Evolutionary conservation across 306 rosid species (phyloP), one percentile per base, ranked within the genome.

Genomic region (Lathyrus tuberosus): DNA sequence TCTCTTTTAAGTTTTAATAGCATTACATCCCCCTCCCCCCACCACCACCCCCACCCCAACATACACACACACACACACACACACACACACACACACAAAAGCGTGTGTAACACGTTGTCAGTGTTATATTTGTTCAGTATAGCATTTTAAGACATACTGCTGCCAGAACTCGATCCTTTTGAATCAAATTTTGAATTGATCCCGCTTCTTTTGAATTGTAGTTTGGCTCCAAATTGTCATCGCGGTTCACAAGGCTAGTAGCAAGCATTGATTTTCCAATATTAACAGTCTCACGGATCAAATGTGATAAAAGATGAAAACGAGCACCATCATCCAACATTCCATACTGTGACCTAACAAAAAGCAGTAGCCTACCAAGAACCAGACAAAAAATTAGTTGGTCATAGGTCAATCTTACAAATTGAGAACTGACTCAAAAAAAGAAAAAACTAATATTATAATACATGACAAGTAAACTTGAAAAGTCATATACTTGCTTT

Each of bases 241-340:
- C 98, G 65, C 85, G 80, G 63, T 89, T 85, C 62, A 84, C 69
- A 54, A 90, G 81, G 78, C 92, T 91, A 46, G 90, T 84, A 57
- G 91, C 98, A 80, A 94, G 96, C 86, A 94, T 79, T 73, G 90
- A 81, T 80, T 94, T 94, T 67, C 98, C 92, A 67, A 84, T 79
- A 58, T 74, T 88, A 48, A 94, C 89, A 67, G 95, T 87, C 79
- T 88, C 98, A 14, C 95, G 89, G 66, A 94, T 85, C 89, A 91
- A 84, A 83, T 90, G 96, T 18, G 98, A 87, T 80, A 94, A 76
- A 60, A 90, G 90, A 78, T 94, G 98, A 83, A 94, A 85, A 75
- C 96, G 98, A 62, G 96, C 89, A 75, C 88, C 98, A 37, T 85
- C 91, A 77, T 94, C 85, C 80, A 91, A 79, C 86, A 83, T 68